Evolutionary conservation across 176 grass and related monocot genomes (phyloP).

Genomic region (Triticum timopheevii): DNA sequence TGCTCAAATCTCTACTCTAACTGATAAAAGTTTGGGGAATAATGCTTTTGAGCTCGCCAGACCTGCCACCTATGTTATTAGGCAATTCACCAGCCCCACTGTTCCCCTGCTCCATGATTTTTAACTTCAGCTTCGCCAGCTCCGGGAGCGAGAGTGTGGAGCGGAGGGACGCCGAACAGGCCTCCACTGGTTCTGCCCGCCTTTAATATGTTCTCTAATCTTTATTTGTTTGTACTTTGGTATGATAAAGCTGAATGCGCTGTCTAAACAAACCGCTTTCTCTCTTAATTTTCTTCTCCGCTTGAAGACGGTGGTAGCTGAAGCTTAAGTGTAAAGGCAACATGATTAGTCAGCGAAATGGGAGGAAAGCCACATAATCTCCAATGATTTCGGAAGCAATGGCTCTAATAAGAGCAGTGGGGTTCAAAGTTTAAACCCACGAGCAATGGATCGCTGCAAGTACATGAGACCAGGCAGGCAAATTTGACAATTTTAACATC

Average conservation of each 20-base stretch:
- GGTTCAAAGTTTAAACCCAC: neutral
- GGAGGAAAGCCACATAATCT: neutral
- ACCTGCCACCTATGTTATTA: neutral
- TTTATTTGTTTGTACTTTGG: neutral
- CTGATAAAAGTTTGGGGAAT: neutral
- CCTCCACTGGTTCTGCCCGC: neutral
- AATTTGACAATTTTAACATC: no score
- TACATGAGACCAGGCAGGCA: neutral
- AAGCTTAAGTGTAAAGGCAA: neutral
- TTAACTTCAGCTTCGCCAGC: no score
- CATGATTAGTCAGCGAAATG: constrained; percentile 13
- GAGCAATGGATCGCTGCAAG: neutral
- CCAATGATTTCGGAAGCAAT: neutral
- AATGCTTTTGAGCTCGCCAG: neutral
- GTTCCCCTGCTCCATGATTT: no score
- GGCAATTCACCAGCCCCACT: no score
- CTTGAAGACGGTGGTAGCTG: neutral
- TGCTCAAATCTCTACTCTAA: no score
- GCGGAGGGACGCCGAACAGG: no score
- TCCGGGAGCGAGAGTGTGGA: no score
- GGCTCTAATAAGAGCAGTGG: neutral
- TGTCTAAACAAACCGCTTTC: neutral
- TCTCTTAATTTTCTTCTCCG: neutral
- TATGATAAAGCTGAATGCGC: neutral
- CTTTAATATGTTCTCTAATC: neutral